Base-by-base conservation (phyloP, 305 asterid species). In the Plantago rigida region DNA sequence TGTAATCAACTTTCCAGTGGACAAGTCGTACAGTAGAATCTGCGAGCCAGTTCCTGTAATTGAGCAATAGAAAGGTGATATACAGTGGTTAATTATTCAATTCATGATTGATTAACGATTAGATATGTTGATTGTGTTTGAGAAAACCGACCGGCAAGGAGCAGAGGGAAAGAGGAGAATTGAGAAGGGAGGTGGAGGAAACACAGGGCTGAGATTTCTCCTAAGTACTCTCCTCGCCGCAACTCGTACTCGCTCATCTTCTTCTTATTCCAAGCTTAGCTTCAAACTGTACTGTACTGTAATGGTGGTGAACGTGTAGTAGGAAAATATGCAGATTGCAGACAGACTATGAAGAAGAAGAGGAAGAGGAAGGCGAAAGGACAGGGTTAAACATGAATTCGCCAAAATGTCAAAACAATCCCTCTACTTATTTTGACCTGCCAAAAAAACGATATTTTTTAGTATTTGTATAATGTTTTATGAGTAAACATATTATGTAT, bases 131-230 rank as follows among this genome's bases (percentile, higher is more conserved):
- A 5, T 19, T 28, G 31, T 46, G 5, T 50, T 54, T 50, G 22
- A 26, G 64, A 17, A 34, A 61, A 61, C 12, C 26, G 75, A 80
- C 97, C 97, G 31, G 97, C 92, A 5, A 91, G 79, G 50, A 91
- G 94, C 44, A 82, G 78, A 62, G 95, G 92, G 49, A 81, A 76
- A 42, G 84, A 59, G 42, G 86, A 74, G 44, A 80, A 46, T 54
- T 69, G 73, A 55, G 73, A 59, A 7, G 95, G 95, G 59, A 82
- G 89, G 47, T 77, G 87, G 64, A 91, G 84, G 68, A 91, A 86
- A 63, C 92, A 86, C 57, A 91, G 86, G 11, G 98, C 98, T 6
- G 98, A 87, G 47, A 87, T 83, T 56, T 91, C 98, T 61, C 98
- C 98, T 12, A 91, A 78, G 78, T 91, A 91, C 54, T 73, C 78